phyloP scores from a whole-genome alignment of 495 filamentous ascomycete genomes.

The Xanthoparmelia taractica region DNA sequence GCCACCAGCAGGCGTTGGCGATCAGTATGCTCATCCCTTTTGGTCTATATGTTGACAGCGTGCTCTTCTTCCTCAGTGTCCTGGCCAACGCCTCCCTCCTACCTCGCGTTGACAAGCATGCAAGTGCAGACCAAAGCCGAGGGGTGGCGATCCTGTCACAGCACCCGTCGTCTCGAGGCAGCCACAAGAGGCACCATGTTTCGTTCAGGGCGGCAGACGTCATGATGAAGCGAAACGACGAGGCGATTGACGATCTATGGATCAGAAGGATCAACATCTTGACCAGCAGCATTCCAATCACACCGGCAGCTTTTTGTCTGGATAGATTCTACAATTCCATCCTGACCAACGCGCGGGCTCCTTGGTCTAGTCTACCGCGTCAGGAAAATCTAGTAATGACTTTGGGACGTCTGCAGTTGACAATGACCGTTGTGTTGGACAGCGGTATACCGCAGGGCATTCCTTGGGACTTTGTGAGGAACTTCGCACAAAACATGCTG shows the following conservation, averaged over 20 bases:
- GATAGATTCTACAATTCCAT: neutral
- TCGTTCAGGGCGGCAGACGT: neutral
- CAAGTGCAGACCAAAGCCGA: neutral
- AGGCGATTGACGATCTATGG: neutral
- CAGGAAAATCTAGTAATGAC: neutral
- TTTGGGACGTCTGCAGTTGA: conserved; percentile 2
- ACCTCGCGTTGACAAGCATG: neutral
- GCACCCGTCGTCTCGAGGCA: neutral
- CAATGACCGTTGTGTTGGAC: neutral
- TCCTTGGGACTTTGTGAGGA: conserved; percentile 4
- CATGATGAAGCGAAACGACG: neutral
- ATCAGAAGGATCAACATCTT: neutral
- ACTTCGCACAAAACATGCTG: conserved; percentile 1
- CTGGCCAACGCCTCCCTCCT: neutral
- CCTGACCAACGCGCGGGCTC: neutral
- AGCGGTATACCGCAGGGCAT: neutral
- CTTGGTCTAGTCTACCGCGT: neutral
- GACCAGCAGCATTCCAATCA: neutral
- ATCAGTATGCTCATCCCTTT: neutral
- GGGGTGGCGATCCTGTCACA: neutral
- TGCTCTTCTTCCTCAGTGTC: neutral
- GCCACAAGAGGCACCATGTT: neutral
- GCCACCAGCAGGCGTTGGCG: neutral
- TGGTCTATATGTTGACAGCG: neutral
- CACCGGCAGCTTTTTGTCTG: neutral